Base-by-base conservation (phyloP, 2,329 filamentous ascomycete genomes). In the Botryotinia narcissicola region DNA sequence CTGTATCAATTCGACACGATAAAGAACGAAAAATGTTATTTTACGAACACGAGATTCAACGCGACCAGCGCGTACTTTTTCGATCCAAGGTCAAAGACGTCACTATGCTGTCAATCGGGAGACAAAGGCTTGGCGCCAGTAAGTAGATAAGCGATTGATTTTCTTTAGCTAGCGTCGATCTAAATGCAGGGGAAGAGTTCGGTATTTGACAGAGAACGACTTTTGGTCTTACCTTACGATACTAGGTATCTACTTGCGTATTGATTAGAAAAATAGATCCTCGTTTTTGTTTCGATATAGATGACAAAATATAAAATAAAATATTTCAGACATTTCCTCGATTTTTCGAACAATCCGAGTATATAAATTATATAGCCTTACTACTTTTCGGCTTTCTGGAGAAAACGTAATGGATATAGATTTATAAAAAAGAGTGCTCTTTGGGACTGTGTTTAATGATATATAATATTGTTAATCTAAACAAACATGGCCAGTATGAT, bases 51-150 rank as follows among this genome's bases (percentile, higher is more conserved):
- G 35, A 61, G 12, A 22, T 40, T 40, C 22, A 40, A 62, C 35
- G 35, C 35, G 60, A 42, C 35, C 60, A 62, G 22, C 61, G 37
- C 37, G 16, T 54, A n/a, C 48, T 54, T n/a, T 44, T n/a, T 63
- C 61, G 61, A 63, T 63, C 61, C n/a, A 63, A 63, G 37, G 16
- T 63, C 61, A 10, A 44, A 44, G 61, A 62, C 60, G 60, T 62
- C 60, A 62, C 60, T 40, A 62, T 62, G 60, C 40, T 44, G 61
- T 18, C 7, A 42, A 63, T 63, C 61, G 61, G n/a, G 25, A 42
- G 25, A 8, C 40, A 44, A n/a, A 63, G 8, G 25, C n/a, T 42
- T 42, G 40, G 37, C n/a, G 1, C 18, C 14, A 44, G 16, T 29
- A 29, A 29, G 14, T 63, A 63, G 61, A 63, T 63, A 63, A 63